These are phyloP conservation scores for Penicillium crystallinum DNA, from an alignment of 495 filamentous ascomycete species.

Conservation along the genomic window DNA sequence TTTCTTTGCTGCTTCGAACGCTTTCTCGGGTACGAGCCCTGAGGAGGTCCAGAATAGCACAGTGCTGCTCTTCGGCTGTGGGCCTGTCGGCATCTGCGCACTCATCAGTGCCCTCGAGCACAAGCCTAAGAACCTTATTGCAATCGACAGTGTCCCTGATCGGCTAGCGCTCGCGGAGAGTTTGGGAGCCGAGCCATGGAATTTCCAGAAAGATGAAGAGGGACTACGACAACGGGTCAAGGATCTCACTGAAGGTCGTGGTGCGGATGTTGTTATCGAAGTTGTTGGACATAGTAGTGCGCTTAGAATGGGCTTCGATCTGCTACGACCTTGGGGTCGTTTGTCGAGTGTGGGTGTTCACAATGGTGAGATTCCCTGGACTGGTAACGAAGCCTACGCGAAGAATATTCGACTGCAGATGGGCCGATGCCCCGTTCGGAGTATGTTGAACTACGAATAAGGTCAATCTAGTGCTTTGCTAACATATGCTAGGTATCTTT, in stretches of 20 bases:
- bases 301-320: conserved; percentile 71
- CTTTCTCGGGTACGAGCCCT: conserved; percentile 54
- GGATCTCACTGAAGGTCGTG: conserved; percentile 70
- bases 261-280: conserved; percentile 83
- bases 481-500: conserved; percentile 24
- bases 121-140: conserved; percentile 68
- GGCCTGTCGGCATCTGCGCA: conserved; percentile 80
- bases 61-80: conserved; percentile 78
- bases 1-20: conserved; percentile 75
- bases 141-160: conserved; percentile 71
- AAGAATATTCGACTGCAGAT: conserved; percentile 89
- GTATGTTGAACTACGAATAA: conserved; percentile 5
- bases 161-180: conserved; percentile 64
- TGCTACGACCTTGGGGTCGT: conserved; percentile 78
- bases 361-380: conserved; percentile 83
- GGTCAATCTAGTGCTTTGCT: background rate
- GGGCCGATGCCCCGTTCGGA: conserved; percentile 79
- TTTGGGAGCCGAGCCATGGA: conserved; percentile 75
- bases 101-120: conserved; percentile 70
- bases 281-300: conserved; percentile 78
- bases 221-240: conserved; percentile 51
- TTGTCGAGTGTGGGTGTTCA: conserved; percentile 86
- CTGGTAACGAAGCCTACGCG: conserved; percentile 75
- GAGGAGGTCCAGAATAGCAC: conserved; percentile 55
- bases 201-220: conserved; percentile 63